Evolutionary conservation across 176 grass and related monocot genomes (phyloP).

Genomic region (Cocos nucifera): DNA sequence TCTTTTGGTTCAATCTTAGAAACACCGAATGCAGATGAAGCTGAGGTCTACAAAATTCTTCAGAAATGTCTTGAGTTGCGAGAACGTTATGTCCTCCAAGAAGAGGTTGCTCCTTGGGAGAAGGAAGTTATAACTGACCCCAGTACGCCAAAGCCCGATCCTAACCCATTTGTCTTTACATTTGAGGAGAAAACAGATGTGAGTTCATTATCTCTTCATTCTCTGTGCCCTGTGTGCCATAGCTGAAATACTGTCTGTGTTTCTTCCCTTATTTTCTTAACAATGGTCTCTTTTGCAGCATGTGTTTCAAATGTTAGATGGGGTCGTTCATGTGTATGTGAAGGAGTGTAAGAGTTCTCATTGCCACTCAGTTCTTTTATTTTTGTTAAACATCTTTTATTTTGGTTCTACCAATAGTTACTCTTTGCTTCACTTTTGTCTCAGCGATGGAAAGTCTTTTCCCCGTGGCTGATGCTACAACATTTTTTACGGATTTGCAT

Average conservation of each 20-base stretch:
- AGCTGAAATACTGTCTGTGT: no score
- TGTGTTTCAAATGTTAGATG: conserved; percentile 82
- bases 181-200: conserved; percentile 67
- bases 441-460: conserved; percentile 73
- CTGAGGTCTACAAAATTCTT: conserved; percentile 77
- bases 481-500: conserved; percentile 95
- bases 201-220: conserved; percentile 14
- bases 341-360: conserved; percentile 53
- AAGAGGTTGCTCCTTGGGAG: conserved; percentile 90
- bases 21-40: conserved; percentile 65
- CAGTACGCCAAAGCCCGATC: conserved; percentile 82
- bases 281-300: conserved; percentile 38
- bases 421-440: conserved; percentile 16
- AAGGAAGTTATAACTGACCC: conserved; percentile 94
- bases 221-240: no score
- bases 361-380: not conserved
- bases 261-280: no score
- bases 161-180: conserved; percentile 59
- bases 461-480: conserved; percentile 80
- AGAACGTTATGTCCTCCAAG: conserved; percentile 72
- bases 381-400: conserved; percentile 2
- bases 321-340: conserved; percentile 77
- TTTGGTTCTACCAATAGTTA: not conserved
- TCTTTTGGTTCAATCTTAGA: conserved; percentile 37
- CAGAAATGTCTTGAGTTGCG: conserved; percentile 88